Conservation (phyloP, 2,329 filamentous ascomycete genomes). For the Graphiopsis chlorocephala region DNA sequence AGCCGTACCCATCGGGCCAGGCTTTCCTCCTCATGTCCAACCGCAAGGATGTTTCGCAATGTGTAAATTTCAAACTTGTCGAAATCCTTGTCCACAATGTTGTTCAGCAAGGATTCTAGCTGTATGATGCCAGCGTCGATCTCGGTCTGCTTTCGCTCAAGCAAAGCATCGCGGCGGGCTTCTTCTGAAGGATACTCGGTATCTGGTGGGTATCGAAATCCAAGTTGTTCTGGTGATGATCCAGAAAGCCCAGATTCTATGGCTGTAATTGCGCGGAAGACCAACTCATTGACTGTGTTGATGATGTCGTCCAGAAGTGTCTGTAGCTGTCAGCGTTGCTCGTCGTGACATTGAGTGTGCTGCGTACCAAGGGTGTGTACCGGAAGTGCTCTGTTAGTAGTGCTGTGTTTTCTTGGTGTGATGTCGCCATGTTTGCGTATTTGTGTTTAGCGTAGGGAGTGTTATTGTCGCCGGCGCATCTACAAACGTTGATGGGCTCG, state of each 20-base stretch:
- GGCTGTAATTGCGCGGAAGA: slow-evolving; percentile 83
- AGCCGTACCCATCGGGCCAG: slow-evolving; percentile 74
- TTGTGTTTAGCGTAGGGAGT: background rate
- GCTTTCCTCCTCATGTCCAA: slow-evolving; percentile 42
- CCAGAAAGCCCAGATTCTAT: slow-evolving; percentile 78
- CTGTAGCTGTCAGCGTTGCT: slow-evolving; percentile 45
- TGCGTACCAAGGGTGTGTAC: slow-evolving; percentile 82
- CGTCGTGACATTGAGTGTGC: slow-evolving; percentile 1
- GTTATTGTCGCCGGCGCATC: slow-evolving; percentile 13
- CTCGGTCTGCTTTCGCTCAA: slow-evolving; percentile 40
- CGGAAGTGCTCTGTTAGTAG: slow-evolving; percentile 94
- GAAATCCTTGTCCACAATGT: slow-evolving; percentile 51
- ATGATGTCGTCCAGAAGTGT: slow-evolving; percentile 96
- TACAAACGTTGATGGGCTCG: background rate
- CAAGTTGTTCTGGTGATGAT: slow-evolving; percentile 71
- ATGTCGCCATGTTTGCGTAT: slow-evolving; percentile 39
- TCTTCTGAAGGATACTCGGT: slow-evolving; percentile 16
- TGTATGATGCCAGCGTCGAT: slow-evolving; percentile 72
- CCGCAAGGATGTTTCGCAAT: slow-evolving; percentile 66
- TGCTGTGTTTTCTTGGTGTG: slow-evolving; percentile 49
- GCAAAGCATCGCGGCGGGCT: slow-evolving; percentile 27
- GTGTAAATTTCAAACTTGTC: slow-evolving; percentile 69
- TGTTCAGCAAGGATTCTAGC: slow-evolving; percentile 50
- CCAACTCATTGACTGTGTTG: slow-evolving; percentile 90
- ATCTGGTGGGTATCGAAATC: slow-evolving; percentile 55